Conservation (phyloP, 164 flowering plant species). For the Tetracentron sinense region DNA sequence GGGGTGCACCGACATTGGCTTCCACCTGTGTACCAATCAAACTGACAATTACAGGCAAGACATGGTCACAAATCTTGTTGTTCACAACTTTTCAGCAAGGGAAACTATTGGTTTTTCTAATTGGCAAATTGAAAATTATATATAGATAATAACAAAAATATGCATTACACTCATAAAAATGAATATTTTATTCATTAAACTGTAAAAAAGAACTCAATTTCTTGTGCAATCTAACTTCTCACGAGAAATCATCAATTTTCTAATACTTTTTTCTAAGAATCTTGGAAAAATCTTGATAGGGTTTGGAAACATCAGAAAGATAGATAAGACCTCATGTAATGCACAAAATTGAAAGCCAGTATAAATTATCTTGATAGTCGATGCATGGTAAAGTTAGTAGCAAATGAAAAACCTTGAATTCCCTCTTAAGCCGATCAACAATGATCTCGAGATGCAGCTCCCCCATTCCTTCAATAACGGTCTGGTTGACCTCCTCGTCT, state of each 20-base stretch:
- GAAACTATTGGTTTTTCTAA: too few species aligned
- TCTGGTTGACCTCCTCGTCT: constrained; percentile 93
- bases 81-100: too few species aligned
- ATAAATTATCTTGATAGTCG: background rate
- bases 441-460: constrained; percentile 98
- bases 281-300: too few species aligned
- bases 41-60: background rate
- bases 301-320: too few species aligned
- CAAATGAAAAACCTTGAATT: constrained; percentile 60
- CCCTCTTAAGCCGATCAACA: constrained; percentile 91
- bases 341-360: background rate
- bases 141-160: too few species aligned
- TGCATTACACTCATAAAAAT: background rate
- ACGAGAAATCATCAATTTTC: too few species aligned
- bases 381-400: background rate
- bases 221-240: too few species aligned
- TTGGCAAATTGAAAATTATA: too few species aligned
- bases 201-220: too few species aligned
- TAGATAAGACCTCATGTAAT: background rate
- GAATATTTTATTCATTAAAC: too few species aligned
- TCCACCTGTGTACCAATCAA: constrained; percentile 58
- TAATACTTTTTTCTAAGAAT: too few species aligned
- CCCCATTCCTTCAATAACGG: constrained; percentile 99
- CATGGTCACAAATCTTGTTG: background rate
- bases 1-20: constrained; percentile 98